Evolutionary conservation across 1,284 basidiomycete genomes (phyloP).

Genomic region (Ganoderma lingzhi): DNA sequence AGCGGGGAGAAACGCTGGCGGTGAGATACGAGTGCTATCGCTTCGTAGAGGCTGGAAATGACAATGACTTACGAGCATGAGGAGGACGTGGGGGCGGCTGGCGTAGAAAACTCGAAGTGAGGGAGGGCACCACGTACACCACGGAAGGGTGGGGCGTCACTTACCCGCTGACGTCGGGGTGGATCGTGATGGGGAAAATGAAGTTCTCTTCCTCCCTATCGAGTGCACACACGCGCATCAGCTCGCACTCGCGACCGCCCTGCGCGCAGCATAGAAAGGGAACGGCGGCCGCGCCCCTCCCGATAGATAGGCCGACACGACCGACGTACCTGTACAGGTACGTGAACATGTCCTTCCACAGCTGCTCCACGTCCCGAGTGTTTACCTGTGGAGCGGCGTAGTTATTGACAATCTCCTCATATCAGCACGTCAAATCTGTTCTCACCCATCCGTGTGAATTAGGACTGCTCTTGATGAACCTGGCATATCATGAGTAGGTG

Average conservation of each 20-base stretch:
- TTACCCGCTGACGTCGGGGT: constrained; percentile 76
- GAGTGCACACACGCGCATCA: neutral
- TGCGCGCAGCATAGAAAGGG: neutral
- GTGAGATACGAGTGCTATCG: neutral
- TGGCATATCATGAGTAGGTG: constrained; percentile 28
- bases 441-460: constrained; percentile 75
- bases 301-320: neutral
- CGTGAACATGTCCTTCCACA: constrained; percentile 80
- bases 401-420: too few relatives aligned
- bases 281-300: neutral
- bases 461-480: constrained; percentile 70
- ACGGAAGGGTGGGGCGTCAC: constrained; percentile 22
- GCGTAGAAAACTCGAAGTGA: too few relatives aligned
- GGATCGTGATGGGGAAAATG: constrained; percentile 79
- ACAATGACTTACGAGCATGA: constrained; percentile 67
- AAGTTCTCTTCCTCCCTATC: constrained; percentile 73
- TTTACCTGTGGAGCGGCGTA: constrained; percentile 57
- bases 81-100: constrained; percentile 64
- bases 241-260: neutral
- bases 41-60: neutral
- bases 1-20: neutral
- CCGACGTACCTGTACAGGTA: constrained; percentile 64
- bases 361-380: constrained; percentile 69
- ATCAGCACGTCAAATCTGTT: neutral
- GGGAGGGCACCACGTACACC: too few relatives aligned